Evolutionary conservation across 305 asterid species (phyloP).

Genomic region (Fraxinus dipetala): DNA sequence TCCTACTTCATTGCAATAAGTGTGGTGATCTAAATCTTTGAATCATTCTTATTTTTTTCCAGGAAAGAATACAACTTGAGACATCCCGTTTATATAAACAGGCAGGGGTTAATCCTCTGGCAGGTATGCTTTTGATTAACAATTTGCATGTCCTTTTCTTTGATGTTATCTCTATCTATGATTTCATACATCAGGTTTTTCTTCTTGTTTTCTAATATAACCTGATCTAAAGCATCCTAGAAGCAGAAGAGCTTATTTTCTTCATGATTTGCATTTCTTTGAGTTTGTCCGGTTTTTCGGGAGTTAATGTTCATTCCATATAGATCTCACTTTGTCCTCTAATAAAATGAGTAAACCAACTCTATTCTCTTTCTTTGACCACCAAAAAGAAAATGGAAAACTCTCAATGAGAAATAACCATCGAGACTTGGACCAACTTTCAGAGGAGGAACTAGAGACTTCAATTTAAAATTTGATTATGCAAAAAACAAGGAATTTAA

Average conservation of each 20-base stretch:
- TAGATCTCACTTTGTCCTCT: slow-evolving; percentile 16
- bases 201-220: neutral
- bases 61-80: slow-evolving; percentile 99
- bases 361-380: neutral
- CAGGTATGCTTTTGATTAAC: slow-evolving; percentile 47
- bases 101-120: slow-evolving; percentile 91
- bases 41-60: slow-evolving; percentile 24
- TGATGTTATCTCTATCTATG: slow-evolving; percentile 8
- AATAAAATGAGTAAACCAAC: neutral
- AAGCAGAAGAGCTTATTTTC: neutral
- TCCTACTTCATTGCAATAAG: neutral
- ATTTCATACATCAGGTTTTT: neutral
- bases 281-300: neutral
- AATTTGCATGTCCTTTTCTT: slow-evolving; percentile 14
- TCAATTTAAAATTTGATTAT: neutral
- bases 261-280: neutral
- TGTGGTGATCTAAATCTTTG: slow-evolving; percentile 21
- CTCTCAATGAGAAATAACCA: neutral
- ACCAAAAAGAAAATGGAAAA: neutral
- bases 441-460: neutral
- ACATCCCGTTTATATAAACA: slow-evolving; percentile 83
- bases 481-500: neutral
- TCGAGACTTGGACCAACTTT: neutral
- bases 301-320: neutral
- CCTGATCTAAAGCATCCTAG: neutral